These are phyloP conservation scores for Lantana camara DNA, from an alignment of 257 asterid genomes.

Conservation along the genomic window DNA sequence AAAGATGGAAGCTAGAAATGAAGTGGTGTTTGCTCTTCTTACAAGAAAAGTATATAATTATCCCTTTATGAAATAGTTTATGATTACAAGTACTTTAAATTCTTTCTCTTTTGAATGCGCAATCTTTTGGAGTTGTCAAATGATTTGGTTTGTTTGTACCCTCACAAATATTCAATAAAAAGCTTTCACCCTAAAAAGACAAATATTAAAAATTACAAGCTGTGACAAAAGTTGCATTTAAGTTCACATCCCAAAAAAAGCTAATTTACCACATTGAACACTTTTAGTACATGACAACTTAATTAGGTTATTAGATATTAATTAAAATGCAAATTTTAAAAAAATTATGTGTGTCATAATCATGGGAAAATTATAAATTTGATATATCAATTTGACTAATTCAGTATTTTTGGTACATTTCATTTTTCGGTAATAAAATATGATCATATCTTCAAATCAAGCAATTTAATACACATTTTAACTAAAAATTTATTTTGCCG, in stretches of 20 bases:
- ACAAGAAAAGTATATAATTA: constrained; percentile 56
- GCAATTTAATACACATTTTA: no score
- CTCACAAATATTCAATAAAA: constrained; percentile 56
- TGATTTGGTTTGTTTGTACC: constrained; percentile 47
- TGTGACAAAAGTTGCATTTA: constrained; percentile 34
- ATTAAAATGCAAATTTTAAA: no score
- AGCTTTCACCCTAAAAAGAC: constrained; percentile 27
- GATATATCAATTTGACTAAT: no score
- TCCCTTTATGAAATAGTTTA: constrained; percentile 32
- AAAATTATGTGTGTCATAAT: no score
- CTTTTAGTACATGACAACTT: no score
- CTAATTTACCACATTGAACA: no score
- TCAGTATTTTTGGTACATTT: no score
- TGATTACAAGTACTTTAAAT: not conserved
- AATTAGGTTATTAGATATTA: no score
- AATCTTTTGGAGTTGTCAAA: constrained; percentile 39
- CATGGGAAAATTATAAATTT: no score
- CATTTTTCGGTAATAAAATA: no score
- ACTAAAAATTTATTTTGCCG: no score
- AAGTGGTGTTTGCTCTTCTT: constrained; percentile 55
- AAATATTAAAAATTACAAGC: constrained; percentile 19
- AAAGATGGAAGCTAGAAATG: constrained; percentile 23
- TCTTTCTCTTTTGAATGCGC: constrained; percentile 15
- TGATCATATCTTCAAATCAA: no score
- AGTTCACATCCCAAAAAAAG: constrained; percentile 32